A percentile compares a stretch with the other conserved stretches of the same genome.
phyloP scores from a whole-genome alignment of 2,329 filamentous ascomycete genomes.

The Cladosporium sp. region DNA sequence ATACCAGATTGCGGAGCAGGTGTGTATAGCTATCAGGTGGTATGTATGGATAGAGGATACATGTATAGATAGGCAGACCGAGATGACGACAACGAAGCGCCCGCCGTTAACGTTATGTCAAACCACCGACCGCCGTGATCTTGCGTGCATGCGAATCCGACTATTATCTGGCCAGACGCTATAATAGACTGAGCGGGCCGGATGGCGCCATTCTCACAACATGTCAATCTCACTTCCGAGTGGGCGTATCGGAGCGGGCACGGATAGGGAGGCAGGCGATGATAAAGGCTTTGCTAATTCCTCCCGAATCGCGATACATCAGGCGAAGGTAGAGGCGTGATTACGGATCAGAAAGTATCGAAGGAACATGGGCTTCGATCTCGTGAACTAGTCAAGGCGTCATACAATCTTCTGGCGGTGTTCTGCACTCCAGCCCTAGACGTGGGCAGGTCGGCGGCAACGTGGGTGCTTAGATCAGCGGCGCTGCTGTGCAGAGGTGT shows the following conservation, averaged over 20 bases:
- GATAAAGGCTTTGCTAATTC: not conserved
- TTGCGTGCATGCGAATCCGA: conserved; percentile 2
- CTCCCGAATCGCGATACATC: too few relatives aligned
- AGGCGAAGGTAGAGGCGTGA: too few relatives aligned
- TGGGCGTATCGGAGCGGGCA: not conserved
- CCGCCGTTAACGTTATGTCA: not conserved
- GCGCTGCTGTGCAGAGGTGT: not conserved
- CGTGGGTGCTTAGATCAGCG: conserved; percentile 10
- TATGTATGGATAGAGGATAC: not conserved
- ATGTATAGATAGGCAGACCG: not conserved
- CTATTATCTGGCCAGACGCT: conserved; percentile 12
- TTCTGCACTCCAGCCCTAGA: conserved; percentile 7
- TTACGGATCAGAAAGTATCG: too few relatives aligned
- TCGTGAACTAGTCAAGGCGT: conserved; percentile 1
- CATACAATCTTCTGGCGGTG: not conserved
- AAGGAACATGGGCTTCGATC: not conserved
- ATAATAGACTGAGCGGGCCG: conserved; percentile 8
- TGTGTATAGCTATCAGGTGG: not conserved
- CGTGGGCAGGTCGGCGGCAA: not conserved
- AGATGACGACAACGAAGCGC: conserved; percentile 9
- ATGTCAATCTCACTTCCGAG: not conserved
- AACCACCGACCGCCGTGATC: not conserved
- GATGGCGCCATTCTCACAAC: conserved; percentile 10
- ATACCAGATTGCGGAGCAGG: not conserved
- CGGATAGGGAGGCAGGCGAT: not conserved